These are phyloP conservation scores for Zymoseptoria ardabiliae DNA, from an alignment of 2,329 filamentous ascomycete genomes.

Conservation along the genomic window DNA sequence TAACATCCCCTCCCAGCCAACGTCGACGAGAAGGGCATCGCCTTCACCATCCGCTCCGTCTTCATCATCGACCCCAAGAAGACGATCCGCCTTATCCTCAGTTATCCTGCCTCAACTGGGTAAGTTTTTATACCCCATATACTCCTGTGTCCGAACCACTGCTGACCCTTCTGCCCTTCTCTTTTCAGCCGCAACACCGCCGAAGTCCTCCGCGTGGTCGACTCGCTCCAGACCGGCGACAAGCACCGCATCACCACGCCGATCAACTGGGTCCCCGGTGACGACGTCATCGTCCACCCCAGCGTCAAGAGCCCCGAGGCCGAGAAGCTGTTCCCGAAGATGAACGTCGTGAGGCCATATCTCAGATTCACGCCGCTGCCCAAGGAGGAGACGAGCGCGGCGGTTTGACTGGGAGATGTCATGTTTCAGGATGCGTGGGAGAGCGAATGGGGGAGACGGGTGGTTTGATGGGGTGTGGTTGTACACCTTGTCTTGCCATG, in stretches of 20 bases:
- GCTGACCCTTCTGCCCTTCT: slow-evolving; percentile 27
- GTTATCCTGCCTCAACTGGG: no score
- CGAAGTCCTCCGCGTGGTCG: slow-evolving; percentile 46
- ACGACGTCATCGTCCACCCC: slow-evolving; percentile 57
- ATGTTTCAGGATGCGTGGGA: slow-evolving; percentile 20
- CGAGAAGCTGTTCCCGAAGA: slow-evolving; percentile 52
- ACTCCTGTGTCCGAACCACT: no score
- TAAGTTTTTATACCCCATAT: no score
- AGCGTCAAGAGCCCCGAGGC: slow-evolving; percentile 51
- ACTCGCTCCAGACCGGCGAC: slow-evolving; percentile 50
- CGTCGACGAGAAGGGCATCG: slow-evolving; percentile 49
- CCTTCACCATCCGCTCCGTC: slow-evolving; percentile 58
- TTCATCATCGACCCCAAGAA: slow-evolving; percentile 60
- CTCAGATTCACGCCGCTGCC: slow-evolving; percentile 53
- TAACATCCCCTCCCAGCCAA: slow-evolving; percentile 39
- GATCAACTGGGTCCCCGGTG: slow-evolving; percentile 54
- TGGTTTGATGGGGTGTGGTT: background rate
- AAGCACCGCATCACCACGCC: slow-evolving; percentile 54
- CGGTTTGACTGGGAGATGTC: slow-evolving; percentile 25
- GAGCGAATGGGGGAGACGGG: slow-evolving; percentile 16
- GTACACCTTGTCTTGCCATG: background rate
- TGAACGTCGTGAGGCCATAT: slow-evolving; percentile 57
- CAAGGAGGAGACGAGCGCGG: slow-evolving; percentile 50
- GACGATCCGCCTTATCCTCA: slow-evolving; percentile 53
- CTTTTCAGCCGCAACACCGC: slow-evolving; percentile 51